Evolutionary conservation across 2,329 filamentous ascomycete genomes (phyloP).

Genomic region (Metarhizium album): DNA sequence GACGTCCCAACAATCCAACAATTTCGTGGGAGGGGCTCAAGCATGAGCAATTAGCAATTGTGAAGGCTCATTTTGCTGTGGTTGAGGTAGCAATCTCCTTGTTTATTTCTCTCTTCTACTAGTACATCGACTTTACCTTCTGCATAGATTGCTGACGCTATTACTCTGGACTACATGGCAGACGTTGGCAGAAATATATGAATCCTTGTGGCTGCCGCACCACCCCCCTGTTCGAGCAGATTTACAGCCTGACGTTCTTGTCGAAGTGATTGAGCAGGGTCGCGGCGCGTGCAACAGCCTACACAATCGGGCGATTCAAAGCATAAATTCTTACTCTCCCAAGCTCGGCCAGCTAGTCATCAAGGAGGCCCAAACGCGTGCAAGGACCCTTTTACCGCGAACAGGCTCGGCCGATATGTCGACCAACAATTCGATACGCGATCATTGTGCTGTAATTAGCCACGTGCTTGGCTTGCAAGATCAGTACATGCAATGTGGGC

Average conservation of each 20-base stretch:
- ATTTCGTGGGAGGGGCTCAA: neutral
- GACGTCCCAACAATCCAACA: neutral
- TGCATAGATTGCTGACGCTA: no score
- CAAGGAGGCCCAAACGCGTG: neutral
- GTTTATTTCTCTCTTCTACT: neutral
- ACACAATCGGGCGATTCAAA: neutral
- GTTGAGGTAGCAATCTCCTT: neutral
- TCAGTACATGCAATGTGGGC: neutral
- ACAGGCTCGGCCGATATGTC: neutral
- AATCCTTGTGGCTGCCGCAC: neutral
- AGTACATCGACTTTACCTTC: neutral
- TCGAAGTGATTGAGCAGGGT: no score
- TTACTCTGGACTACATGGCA: no score
- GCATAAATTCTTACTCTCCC: neutral
- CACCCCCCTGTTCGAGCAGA: neutral
- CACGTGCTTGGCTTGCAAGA: neutral
- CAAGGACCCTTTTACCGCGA: neutral
- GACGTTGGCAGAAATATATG: no score
- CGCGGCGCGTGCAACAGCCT: no score
- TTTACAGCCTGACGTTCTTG: no score
- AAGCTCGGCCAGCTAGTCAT: neutral
- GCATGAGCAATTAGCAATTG: neutral
- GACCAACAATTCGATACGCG: neutral
- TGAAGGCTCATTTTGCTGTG: neutral
- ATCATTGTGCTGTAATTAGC: neutral